Percentiles rank a stretch among this genome's conserved stretches.
Conservation (phyloP, 306 rosid genomes). For the Fagus crenata region DNA sequence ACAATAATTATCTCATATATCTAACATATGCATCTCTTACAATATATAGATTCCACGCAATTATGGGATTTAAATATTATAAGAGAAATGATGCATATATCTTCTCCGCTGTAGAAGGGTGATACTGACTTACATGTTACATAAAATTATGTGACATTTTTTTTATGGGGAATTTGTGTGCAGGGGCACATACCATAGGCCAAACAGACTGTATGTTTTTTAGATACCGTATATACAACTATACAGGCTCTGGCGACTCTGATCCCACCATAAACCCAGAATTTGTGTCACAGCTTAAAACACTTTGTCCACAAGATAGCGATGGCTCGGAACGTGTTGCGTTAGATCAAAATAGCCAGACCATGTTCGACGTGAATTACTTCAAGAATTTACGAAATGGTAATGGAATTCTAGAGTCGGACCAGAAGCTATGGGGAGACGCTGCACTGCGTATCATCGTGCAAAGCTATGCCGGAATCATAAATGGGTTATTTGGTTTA, state of each 20-base stretch:
- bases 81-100: not conserved
- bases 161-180: not conserved
- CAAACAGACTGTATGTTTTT: constrained; percentile 61
- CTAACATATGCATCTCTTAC: no score
- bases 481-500: constrained; percentile 58
- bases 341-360: constrained; percentile 53
- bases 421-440: constrained; percentile 70
- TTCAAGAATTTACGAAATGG: constrained; percentile 69
- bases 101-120: not conserved
- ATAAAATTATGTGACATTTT: not conserved
- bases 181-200: constrained; percentile 77
- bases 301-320: constrained; percentile 51
- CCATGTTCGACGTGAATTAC: constrained; percentile 54
- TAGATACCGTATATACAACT: constrained; percentile 62
- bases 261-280: constrained; percentile 62
- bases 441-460: constrained; percentile 39
- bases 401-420: constrained; percentile 67
- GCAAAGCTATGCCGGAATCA: constrained; percentile 57
- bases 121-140: not conserved
- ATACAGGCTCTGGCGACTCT: constrained; percentile 56
- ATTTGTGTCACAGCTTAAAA: constrained; percentile 46
- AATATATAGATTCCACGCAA: no score
- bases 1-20: no score
- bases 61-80: no score
- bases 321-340: constrained; percentile 56